Evolutionary conservation across 495 filamentous ascomycete genomes (phyloP).

Genomic region (Aspergillus bridgeri): DNA sequence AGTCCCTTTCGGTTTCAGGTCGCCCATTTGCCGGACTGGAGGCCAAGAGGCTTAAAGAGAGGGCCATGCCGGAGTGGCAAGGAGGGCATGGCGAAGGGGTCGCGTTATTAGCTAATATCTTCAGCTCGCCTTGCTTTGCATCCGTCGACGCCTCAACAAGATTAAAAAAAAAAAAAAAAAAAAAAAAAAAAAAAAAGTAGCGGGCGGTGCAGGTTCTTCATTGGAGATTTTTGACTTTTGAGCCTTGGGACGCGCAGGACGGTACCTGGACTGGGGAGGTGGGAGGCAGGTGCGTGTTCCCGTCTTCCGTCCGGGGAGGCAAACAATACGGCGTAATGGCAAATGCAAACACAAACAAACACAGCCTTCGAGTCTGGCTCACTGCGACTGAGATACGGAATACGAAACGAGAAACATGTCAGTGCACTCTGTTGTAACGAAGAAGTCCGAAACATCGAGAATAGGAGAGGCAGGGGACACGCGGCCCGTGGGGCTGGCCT

Average conservation of each 20-base stretch:
- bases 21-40: neutral
- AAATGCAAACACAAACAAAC: no score
- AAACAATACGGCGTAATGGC: no score
- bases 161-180: neutral
- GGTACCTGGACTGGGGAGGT: neutral
- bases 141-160: no score
- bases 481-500: conserved; percentile 23
- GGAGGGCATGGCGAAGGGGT: neutral
- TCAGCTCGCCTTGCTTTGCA: neutral
- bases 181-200: neutral
- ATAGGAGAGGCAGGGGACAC: conserved; percentile 19
- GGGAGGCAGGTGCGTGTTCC: neutral
- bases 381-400: neutral
- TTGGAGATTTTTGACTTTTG: neutral
- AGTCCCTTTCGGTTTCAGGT: neutral
- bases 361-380: no score
- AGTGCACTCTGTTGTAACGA: no score
- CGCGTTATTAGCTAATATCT: neutral
- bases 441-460: conserved; percentile 2
- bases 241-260: neutral
- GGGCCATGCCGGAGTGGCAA: neutral
- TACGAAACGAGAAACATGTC: conserved; percentile 4
- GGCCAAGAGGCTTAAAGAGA: neutral
- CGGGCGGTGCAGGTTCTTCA: neutral
- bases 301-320: neutral